Evolutionary conservation across 345 rosid species (phyloP).

Genomic region (Lepidium aucheri): DNA sequence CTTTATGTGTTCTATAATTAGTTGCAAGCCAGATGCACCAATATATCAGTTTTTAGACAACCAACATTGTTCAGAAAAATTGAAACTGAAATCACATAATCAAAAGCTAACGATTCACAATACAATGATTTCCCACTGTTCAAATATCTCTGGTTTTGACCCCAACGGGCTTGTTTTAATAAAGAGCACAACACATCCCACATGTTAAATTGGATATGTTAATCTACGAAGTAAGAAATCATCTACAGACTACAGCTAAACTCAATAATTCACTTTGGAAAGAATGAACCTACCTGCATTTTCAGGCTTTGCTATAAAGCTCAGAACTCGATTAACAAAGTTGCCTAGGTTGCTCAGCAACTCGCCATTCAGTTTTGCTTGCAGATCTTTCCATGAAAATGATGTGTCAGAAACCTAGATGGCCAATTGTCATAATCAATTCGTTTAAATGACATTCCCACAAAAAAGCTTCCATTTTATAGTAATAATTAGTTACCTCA

Average conservation of each 20-base stretch:
- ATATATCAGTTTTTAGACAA: no score
- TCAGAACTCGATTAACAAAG: constrained; percentile 60
- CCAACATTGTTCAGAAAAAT: no score
- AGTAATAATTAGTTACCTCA: constrained; percentile 51
- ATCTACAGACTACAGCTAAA: constrained; percentile 1
- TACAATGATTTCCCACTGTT: not conserved
- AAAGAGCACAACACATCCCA: not conserved
- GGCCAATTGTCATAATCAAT: not conserved
- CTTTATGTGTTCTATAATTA: not conserved
- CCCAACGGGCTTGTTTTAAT: not conserved
- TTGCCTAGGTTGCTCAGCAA: constrained; percentile 58
- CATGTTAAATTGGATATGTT: not conserved
- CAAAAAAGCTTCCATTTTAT: not conserved
- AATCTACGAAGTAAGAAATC: not conserved
- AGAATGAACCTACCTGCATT: constrained; percentile 45
- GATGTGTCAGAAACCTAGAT: constrained; percentile 49
- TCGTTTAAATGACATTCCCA: not conserved
- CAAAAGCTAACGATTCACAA: not conserved
- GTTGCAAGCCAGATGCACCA: not conserved
- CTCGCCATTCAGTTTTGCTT: constrained; percentile 54
- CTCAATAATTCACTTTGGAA: not conserved
- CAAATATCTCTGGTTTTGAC: not conserved
- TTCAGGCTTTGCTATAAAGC: constrained; percentile 47
- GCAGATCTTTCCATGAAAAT: constrained; percentile 62
- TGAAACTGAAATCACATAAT: not conserved